Conservation (phyloP, 2,329 filamentous ascomycete genomes). For the Fusarium paranaense region DNA sequence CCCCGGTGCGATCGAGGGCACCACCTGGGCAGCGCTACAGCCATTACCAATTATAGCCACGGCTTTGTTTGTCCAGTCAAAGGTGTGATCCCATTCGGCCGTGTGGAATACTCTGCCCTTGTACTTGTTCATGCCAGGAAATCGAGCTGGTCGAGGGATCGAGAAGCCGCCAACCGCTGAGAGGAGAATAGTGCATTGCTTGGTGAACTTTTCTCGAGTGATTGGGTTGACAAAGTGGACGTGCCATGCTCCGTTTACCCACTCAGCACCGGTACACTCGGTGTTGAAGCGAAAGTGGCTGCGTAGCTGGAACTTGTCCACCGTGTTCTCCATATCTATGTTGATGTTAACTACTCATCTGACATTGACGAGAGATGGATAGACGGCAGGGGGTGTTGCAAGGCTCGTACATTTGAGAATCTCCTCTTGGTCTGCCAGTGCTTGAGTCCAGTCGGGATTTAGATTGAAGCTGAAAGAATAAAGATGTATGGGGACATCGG, state of each 20-base stretch:
- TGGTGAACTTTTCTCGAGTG: conserved; percentile 29
- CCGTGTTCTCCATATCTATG: conserved; percentile 31
- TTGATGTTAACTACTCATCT: not conserved
- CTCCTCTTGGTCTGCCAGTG: conserved; percentile 50
- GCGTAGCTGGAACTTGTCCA: conserved; percentile 40
- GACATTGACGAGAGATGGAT: not conserved
- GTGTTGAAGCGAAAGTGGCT: conserved; percentile 32
- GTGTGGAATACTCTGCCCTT: conserved; percentile 51
- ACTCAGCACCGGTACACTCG: conserved; percentile 40
- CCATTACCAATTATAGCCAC: conserved; percentile 52
- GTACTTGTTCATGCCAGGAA: conserved; percentile 49
- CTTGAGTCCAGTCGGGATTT: conserved; percentile 54
- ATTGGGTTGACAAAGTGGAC: conserved; percentile 32
- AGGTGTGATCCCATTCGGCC: conserved; percentile 52
- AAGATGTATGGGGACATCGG: conserved; percentile 43
- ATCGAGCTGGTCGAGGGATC: conserved; percentile 38
- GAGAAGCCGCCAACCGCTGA: conserved; percentile 46
- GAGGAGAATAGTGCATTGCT: conserved; percentile 37
- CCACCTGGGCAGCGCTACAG: conserved; percentile 49
- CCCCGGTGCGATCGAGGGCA: conserved; percentile 46
- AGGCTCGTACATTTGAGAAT: conserved; percentile 46
- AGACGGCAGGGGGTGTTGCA: not conserved
- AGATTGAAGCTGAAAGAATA: conserved; percentile 57
- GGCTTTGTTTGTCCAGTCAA: conserved; percentile 49
- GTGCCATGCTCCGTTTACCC: conserved; percentile 35